phyloP scores from a whole-genome alignment of 495 filamentous ascomycete species.

The Platismatia glauca region DNA sequence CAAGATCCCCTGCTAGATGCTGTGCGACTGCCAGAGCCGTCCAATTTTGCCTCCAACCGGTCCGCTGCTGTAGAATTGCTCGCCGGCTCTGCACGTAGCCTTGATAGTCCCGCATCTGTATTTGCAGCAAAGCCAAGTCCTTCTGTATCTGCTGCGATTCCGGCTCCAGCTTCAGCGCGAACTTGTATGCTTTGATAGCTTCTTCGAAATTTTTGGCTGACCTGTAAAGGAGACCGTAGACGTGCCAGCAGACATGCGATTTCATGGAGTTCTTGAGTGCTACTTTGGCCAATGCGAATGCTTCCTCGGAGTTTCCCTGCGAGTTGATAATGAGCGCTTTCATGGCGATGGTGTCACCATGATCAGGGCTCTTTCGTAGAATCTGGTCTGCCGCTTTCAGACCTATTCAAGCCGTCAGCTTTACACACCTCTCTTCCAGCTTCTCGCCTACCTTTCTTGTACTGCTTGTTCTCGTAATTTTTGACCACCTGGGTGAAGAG shows the following conservation, averaged over 20 bases:
- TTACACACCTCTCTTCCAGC: slow-evolving; percentile 6
- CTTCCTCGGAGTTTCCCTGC: slow-evolving; percentile 82
- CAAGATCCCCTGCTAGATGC: slow-evolving; percentile 75
- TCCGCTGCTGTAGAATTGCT: slow-evolving; percentile 73
- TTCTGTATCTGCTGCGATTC: slow-evolving; percentile 89
- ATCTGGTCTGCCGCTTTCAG: slow-evolving; percentile 92
- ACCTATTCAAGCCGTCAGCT: slow-evolving; percentile 39
- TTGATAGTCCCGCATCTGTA: slow-evolving; percentile 93
- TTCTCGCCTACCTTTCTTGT: slow-evolving; percentile 67
- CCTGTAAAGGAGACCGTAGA: slow-evolving; percentile 91
- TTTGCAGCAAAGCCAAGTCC: slow-evolving; percentile 83
- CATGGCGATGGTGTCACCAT: slow-evolving; percentile 98
- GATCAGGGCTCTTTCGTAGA: slow-evolving; percentile 82
- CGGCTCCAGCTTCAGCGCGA: slow-evolving; percentile 83
- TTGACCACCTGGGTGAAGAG: slow-evolving; percentile 91
- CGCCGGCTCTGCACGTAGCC: slow-evolving; percentile 84
- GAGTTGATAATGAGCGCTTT: slow-evolving; percentile 94
- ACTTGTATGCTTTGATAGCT: slow-evolving; percentile 97
- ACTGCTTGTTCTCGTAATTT: slow-evolving; percentile 95
- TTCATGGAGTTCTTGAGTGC: slow-evolving; percentile 93
- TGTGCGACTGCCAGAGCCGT: slow-evolving; percentile 88
- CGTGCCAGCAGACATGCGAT: slow-evolving; percentile 98
- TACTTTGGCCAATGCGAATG: slow-evolving; percentile 82
- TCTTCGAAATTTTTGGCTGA: slow-evolving; percentile 95
- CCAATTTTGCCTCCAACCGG: slow-evolving; percentile 82